Conservation (phyloP, 2,329 filamentous ascomycete species). For the Mycogone perniciosa region DNA sequence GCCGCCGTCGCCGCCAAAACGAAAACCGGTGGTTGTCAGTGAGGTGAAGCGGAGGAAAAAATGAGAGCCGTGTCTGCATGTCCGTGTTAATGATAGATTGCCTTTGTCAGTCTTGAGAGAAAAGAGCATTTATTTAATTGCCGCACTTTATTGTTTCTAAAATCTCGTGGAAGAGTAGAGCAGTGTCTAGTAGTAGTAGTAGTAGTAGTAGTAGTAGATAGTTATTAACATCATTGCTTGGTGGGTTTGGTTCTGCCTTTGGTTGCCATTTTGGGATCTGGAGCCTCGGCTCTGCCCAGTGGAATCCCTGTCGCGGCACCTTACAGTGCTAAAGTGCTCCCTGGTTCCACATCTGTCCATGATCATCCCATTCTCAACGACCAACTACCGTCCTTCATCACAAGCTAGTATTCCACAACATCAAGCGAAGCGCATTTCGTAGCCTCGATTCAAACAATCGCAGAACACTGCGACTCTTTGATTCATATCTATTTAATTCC, state of each 20-base stretch:
- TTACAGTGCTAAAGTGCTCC: background rate
- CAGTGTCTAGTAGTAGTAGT: background rate
- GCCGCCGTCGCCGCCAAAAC: constrained; percentile 35
- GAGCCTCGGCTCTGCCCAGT: constrained; percentile 23
- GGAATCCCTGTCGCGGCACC: constrained; percentile 18
- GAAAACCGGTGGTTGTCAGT: constrained; percentile 27
- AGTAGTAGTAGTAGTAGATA: too few relatives aligned
- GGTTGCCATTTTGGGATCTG: background rate
- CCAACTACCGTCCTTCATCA: background rate
- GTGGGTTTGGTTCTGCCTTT: background rate
- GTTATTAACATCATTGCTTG: too few relatives aligned
- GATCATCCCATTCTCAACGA: background rate
- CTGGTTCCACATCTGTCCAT: background rate
- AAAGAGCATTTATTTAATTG: constrained; percentile 6
- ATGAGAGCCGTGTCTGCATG: constrained; percentile 14
- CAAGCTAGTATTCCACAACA: background rate
- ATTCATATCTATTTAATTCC: too few relatives aligned
- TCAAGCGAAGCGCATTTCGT: constrained; percentile 12
- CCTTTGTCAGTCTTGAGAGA: background rate
- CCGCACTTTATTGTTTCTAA: constrained; percentile 3
- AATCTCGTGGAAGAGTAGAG: background rate
- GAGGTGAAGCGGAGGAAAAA: constrained; percentile 31
- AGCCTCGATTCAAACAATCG: background rate
- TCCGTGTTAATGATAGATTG: constrained; percentile 4
- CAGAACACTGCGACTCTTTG: background rate